Conservation (phyloP, 2,329 filamentous ascomycete species). For the Fusarium domesticum region DNA sequence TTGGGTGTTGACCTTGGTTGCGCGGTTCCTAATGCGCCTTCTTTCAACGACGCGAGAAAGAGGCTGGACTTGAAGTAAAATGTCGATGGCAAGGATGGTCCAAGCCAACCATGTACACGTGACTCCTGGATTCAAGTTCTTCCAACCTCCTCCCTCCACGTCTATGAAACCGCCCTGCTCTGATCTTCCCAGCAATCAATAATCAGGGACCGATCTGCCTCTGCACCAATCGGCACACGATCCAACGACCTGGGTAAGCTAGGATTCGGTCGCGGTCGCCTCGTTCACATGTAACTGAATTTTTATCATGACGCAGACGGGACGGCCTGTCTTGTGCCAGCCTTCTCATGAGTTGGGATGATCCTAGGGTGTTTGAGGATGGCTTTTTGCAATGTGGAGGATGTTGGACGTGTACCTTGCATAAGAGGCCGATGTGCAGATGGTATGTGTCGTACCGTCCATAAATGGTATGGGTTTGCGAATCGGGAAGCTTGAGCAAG, state of each 20-base stretch:
- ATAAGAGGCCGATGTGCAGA: slow-evolving; percentile 12
- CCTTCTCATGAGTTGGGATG: slow-evolving; percentile 6
- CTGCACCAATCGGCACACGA: slow-evolving; percentile 9
- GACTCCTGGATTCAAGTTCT: slow-evolving; percentile 1
- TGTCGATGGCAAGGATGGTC: slow-evolving; percentile 1
- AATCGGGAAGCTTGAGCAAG: slow-evolving; percentile 8
- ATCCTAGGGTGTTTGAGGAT: slow-evolving; percentile 4
- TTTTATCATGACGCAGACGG: slow-evolving; percentile 9
- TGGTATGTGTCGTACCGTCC: slow-evolving; percentile 7
- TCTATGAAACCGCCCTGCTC: not conserved
- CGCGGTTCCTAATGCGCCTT: not conserved
- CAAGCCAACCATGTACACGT: slow-evolving; percentile 7
- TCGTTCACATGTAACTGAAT: not conserved
- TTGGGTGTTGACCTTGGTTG: no score
- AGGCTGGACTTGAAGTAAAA: slow-evolving; percentile 2
- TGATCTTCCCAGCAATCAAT: not conserved
- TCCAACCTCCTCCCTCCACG: slow-evolving; percentile 12
- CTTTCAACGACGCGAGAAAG: slow-evolving; percentile 2
- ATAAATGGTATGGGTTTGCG: slow-evolving; percentile 10
- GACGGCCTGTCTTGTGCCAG: slow-evolving; percentile 5
- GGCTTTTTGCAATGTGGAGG: slow-evolving; percentile 1
- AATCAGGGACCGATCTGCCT: not conserved
- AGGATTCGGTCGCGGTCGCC: no score
- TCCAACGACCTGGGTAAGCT: slow-evolving; percentile 4
- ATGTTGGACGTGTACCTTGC: slow-evolving; percentile 22